Evolutionary conservation across 2,329 filamentous ascomycete genomes (phyloP).

Genomic region (Ascochyta fabae): DNA sequence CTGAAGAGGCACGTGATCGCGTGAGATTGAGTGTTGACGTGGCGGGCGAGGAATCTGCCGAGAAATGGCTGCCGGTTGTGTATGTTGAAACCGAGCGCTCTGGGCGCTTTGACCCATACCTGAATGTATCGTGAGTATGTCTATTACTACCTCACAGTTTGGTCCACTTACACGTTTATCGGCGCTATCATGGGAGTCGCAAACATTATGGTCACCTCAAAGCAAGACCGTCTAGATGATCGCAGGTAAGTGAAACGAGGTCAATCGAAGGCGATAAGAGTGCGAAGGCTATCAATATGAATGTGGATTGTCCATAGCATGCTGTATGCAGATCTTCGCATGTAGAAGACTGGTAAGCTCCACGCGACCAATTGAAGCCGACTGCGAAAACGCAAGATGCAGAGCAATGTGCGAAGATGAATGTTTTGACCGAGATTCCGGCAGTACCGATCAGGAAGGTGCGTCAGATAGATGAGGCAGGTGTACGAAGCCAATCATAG

Average conservation of each 20-base stretch:
- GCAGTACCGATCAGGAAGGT: constrained; percentile 11
- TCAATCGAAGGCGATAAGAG: not conserved
- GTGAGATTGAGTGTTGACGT: constrained; percentile 14
- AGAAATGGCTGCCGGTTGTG: constrained; percentile 16
- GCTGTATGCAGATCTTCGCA: constrained; percentile 12
- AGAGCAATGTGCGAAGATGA: constrained; percentile 12
- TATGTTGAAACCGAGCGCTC: not conserved
- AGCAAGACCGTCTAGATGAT: not conserved
- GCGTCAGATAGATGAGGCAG: constrained; percentile 16
- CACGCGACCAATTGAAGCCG: constrained; percentile 6
- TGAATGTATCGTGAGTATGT: not conserved
- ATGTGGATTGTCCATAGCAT: constrained; percentile 5
- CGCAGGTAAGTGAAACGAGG: not conserved
- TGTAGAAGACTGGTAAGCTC: not conserved
- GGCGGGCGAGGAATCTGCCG: constrained; percentile 17
- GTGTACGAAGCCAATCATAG: constrained; percentile 9
- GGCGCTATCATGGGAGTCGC: constrained; percentile 7
- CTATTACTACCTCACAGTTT: not conserved
- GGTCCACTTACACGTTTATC: constrained; percentile 4
- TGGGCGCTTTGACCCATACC: not conserved
- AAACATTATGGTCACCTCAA: constrained; percentile 5
- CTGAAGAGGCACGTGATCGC: constrained; percentile 14
- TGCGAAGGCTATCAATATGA: constrained; percentile 1
- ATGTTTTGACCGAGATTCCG: constrained; percentile 9
- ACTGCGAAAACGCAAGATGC: constrained; percentile 3